Base-by-base conservation (phyloP, 2,329 filamentous ascomycete species). In the Pyricularia sp. region DNA sequence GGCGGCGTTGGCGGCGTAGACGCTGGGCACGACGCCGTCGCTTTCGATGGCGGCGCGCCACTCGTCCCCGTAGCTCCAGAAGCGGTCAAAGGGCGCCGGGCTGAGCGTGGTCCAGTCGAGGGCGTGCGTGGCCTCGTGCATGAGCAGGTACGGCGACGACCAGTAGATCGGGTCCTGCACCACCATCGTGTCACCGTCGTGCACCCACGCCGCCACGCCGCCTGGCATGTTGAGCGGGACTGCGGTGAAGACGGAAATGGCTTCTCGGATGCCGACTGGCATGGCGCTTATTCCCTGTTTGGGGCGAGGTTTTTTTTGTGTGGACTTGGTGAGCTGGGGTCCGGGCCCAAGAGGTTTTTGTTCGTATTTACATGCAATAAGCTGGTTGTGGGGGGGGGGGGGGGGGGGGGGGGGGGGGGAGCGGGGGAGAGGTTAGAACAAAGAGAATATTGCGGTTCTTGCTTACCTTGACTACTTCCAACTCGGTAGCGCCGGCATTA, bases 21-120 rank as follows among this genome's bases (percentile, higher is more conserved):
- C n/a, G 26, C 28, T 65, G 64, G 64, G 64, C 26, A 65, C 64
- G 64, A 65, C 64, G 64, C 64, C 64, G 64, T 65, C 64, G 26
- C 12, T 14, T 12, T 30, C 64, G 3, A 65, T 7, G 64, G 64
- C 64, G 26, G 25, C 26, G 30, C 64, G 25, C 64, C 64, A 65
- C 4, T 14, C 25, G 64, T 30, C 64, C 25, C 64, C 64, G 26
- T 65, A 30, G 64, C 64, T 65, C 26, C 25, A 65, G 64, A 30
- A 65, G 30, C 30, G 28, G 64, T 33, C 20, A 23, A 23, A 30
- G 26, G 64, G 64, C 3, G 64, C n/a, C 26, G 64, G 64, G 64
- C 30, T 65, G 17, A 65, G 30, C 25, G 33, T 23, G 28, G n/a
- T 23, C 64, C 30, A 30, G 30, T 65, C 64, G 3, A 65, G 64